Conservation (phyloP, 2,329 filamentous ascomycete species). For the Zymoseptoria passerinii region DNA sequence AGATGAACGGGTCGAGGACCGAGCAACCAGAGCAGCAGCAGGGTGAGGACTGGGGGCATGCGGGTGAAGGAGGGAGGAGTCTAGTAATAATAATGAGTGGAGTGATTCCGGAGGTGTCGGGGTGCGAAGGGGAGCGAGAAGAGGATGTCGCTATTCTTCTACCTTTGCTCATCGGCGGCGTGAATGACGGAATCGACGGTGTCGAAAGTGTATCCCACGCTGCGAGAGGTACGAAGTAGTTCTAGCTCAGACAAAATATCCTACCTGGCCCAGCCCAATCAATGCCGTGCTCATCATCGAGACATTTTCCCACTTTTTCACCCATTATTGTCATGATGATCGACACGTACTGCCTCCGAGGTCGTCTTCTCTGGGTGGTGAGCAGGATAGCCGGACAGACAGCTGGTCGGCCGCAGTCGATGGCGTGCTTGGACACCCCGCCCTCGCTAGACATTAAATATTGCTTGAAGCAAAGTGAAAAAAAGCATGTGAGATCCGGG, state of each 20-base stretch:
- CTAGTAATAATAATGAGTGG: background rate
- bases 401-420: background rate
- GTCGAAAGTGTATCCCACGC: background rate
- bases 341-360: background rate
- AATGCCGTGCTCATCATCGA: background rate
- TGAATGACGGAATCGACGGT: background rate
- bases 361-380: background rate
- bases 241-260: background rate
- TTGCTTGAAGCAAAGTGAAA: background rate
- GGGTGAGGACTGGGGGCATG: background rate
- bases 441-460: no score
- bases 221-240: background rate
- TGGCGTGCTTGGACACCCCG: background rate
- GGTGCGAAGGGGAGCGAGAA: background rate
- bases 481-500: background rate
- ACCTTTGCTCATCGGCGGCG: background rate
- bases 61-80: background rate
- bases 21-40: conserved; percentile 4
- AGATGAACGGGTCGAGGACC: conserved; percentile 4
- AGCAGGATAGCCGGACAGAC: background rate
- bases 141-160: background rate
- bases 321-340: no score
- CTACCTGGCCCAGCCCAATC: background rate
- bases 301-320: background rate
- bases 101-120: background rate